phyloP scores from a whole-genome alignment of 2,329 filamentous ascomycete species.

The Cytospora piceae region DNA sequence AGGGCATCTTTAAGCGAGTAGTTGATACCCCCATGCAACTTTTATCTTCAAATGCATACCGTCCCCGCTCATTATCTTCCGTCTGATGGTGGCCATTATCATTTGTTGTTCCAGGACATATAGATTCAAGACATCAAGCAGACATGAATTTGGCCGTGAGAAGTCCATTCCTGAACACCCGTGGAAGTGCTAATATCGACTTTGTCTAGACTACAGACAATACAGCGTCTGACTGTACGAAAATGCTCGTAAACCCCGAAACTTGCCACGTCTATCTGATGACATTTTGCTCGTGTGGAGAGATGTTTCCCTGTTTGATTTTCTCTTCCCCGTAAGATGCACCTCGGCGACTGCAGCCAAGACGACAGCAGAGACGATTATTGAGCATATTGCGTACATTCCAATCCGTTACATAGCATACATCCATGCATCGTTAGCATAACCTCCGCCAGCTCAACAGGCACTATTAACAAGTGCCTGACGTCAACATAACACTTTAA shows the following conservation, averaged over 20 bases:
- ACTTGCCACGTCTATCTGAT: not conserved
- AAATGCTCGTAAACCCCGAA: not conserved
- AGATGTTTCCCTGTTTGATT: not conserved
- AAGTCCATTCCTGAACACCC: not conserved
- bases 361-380: not conserved
- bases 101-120: not conserved
- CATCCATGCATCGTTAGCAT: not conserved
- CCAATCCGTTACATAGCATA: slow-evolving; percentile 1
- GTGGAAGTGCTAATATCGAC: not conserved
- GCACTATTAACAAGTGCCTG: not conserved
- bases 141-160: not conserved
- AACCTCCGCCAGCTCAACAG: not conserved
- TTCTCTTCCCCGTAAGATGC: slow-evolving; percentile 8
- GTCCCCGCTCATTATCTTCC: not conserved
- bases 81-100: not conserved
- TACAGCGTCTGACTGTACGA: not conserved
- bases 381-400: not conserved
- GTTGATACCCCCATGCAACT: not conserved
- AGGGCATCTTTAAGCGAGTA: slow-evolving; percentile 24
- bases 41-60: not conserved
- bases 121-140: not conserved
- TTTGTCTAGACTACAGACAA: not conserved
- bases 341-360: not conserved
- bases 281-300: not conserved
- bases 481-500: not conserved